Percentiles rank a stretch among this genome's conserved stretches.
These are phyloP conservation scores for Leishmania arabica DNA, from an alignment of 208 protist species.

Conservation along the genomic window DNA sequence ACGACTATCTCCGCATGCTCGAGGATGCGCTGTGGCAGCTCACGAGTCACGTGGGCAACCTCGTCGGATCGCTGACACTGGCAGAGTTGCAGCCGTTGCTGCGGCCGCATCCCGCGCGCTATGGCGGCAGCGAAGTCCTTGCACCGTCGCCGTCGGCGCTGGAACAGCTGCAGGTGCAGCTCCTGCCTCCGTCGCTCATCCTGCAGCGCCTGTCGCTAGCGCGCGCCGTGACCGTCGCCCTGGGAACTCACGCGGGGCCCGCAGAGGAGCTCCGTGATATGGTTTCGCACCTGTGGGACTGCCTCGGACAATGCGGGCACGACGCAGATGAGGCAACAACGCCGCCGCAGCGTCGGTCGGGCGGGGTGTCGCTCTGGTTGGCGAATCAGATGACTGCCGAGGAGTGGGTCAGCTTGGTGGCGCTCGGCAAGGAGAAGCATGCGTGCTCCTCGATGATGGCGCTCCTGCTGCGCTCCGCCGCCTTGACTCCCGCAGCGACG, in stretches of 20 bases:
- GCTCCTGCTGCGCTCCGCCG: constrained; percentile 42
- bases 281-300: constrained; percentile 45
- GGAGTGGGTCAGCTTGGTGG: constrained; percentile 60
- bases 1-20: constrained; percentile 75
- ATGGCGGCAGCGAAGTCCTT: constrained; percentile 21
- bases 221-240: constrained; percentile 42
- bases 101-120: not conserved
- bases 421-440: constrained; percentile 50
- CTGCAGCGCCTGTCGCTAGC: constrained; percentile 54
- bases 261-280: constrained; percentile 37
- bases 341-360: not conserved
- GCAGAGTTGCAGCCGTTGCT: constrained; percentile 17
- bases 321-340: not conserved
- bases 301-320: constrained; percentile 7
- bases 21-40: constrained; percentile 86
- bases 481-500: not conserved
- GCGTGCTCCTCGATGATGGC: constrained; percentile 52
- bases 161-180: not conserved
- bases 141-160: not conserved
- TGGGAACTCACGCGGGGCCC: constrained; percentile 37
- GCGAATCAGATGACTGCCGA: constrained; percentile 52
- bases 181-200: constrained; percentile 25
- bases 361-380: constrained; percentile 19
- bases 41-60: constrained; percentile 39
- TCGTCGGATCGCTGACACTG: constrained; percentile 45